Base-by-base conservation (phyloP, 164 flowering plant genomes). In the Dillenia turbinata region DNA sequence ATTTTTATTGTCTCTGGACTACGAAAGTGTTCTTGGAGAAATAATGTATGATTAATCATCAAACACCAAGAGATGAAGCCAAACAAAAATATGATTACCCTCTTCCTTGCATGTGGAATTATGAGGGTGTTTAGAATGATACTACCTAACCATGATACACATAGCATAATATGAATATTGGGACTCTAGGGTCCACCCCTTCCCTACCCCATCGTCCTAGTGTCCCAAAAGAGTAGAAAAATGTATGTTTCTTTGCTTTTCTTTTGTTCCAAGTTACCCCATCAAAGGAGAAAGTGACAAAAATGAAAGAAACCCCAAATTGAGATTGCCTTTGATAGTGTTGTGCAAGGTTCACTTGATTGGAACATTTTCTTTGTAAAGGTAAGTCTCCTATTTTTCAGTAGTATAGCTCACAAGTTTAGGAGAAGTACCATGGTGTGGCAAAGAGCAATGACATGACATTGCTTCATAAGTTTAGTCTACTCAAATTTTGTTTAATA, bases 21-120 rank as follows among this genome's bases (percentile, higher is more conserved):
- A 5, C 5, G 33, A 26, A 26, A 26, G 33, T 2, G 5, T 26
- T 26, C 5, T 26, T 26, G 33, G 33, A 26, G 33, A 26, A 26
- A 26, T 26, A 5, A 26, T 26, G 33, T 26, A 26, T 26, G 33
- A 26, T 26, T 26, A 26, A 26, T 5, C 33, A 26, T 26, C 33
- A 26, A 26, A 26, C 33, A 26, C 33, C 5, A 26, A 57, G 49
- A 56, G 52, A 59, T 26, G 57, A 65, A 70, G 62, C 50, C 73
- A 64, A 45, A 16, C 43, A 16, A 40, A 9, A 40, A 13, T 14
- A 66, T 66, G 66, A 71, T 71, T 66, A 66, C 47, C 44, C 49
- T 47, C 49, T 66, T 52, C 40, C 55, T 60, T 60, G 56, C 61
- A 69, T 69, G 72, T 69, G 73, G 65, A 64, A 60, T 60, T 8